Conservation (phyloP, 208 protist species). For the Leishmania lainsoni region DNA sequence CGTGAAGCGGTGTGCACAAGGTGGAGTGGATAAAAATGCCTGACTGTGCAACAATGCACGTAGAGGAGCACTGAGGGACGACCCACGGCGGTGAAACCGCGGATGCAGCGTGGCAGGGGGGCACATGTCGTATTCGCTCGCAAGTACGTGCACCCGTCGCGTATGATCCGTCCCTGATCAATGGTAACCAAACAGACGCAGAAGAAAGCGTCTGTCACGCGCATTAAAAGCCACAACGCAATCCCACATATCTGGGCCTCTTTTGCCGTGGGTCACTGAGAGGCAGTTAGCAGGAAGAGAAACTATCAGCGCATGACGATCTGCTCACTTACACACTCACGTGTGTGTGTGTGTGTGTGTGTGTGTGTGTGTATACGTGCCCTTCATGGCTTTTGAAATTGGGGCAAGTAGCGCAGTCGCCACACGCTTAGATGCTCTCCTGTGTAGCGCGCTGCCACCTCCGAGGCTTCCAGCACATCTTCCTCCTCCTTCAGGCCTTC, state of each 20-base stretch:
- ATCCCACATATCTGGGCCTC: neutral
- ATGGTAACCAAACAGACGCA: neutral
- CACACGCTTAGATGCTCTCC: conserved; percentile 81
- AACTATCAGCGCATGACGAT: neutral
- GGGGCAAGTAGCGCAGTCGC: conserved; percentile 34
- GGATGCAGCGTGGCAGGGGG: neutral
- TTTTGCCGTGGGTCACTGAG: neutral
- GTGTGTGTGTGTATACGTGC: too few species aligned
- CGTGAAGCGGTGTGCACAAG: neutral
- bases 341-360: neutral
- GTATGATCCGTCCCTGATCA: neutral
- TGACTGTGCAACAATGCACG: neutral
- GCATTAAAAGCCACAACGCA: neutral
- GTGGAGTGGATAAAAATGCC: neutral
- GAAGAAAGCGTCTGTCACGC: neutral
- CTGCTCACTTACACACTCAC: neutral
- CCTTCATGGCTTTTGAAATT: neutral
- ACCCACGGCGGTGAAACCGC: neutral
- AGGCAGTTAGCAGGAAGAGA: neutral
- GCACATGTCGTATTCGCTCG: neutral
- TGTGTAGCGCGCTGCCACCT: conserved; percentile 77
- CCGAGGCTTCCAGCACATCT: conserved; percentile 33
- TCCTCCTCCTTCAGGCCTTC: conserved; percentile 1
- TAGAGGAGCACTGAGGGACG: neutral
- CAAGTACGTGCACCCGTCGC: neutral